Base-by-base conservation (phyloP, 2,329 filamentous ascomycete species). In the Xylaria sp. region DNA sequence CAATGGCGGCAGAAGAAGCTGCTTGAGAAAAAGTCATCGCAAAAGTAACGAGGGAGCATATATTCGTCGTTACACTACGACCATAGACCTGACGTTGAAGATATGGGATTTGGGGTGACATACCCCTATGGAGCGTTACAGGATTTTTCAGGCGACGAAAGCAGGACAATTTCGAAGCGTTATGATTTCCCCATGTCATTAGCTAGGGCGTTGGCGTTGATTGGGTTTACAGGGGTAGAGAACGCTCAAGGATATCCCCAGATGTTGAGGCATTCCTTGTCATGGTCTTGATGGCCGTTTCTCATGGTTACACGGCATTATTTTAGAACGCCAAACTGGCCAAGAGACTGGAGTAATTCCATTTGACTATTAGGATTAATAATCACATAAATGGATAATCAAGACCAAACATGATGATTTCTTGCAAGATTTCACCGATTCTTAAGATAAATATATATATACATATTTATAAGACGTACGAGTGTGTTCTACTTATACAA, bases 1-100 rank as follows among this genome's bases (percentile, higher is more conserved):
- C 89, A 91, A 77, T 90, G 89, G 88, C 82, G 86, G 64, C 85
- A 87, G 75, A 88, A 88, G 81, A 89, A 88, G 81, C 82, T 88
- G 71, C 83, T 82, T 72, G 86, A 85, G 57, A 82, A 85, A 53
- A 85, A 89, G 30, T 84, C 82, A 68, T 80, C 84, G 0, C 75
- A 77, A 34, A 77, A 75, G 64, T 74, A 71, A 72, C 30, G 14
- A 48, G 50, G 30, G 36, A 42, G 32, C 42, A 11, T 47, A 51
- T 11, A 27, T 51, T 36, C 48, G 53, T 19, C 34, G 47, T 42
- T 47, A 3, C 32, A 55, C 45, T 27, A 50, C n/a, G n/a, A 57
- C 42, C 30, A 42, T 5, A 53, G 57, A 45, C 34, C 21, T 11
- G 30, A 19, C 39, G 45, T 61, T 42, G 45, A 54, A 11, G 50